These are phyloP conservation scores for Ricinus communis DNA, from an alignment of 345 rosid genomes.

Conservation along the genomic window DNA sequence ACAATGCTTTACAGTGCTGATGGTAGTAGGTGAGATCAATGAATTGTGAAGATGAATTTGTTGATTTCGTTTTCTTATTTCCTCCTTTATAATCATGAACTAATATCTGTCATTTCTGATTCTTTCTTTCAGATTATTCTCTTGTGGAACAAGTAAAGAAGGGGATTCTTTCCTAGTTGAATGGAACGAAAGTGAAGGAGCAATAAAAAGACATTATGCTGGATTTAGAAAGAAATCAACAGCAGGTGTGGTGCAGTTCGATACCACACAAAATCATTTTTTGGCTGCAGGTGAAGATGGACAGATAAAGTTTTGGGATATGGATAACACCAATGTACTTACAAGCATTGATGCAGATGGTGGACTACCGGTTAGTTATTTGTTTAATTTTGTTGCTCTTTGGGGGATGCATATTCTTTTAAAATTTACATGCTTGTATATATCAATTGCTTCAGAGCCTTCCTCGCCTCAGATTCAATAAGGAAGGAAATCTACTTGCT, in stretches of 20 bases:
- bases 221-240: constrained; percentile 66
- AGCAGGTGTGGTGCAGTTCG: constrained; percentile 69
- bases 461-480: constrained; percentile 80
- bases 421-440: constrained; percentile 8
- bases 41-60: neutral
- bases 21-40: constrained; percentile 60
- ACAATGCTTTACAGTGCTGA: constrained; percentile 86
- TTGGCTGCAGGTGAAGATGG: constrained; percentile 87
- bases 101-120: constrained; percentile 12
- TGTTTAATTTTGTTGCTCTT: constrained; percentile 17
- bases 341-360: constrained; percentile 74
- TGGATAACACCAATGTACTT: constrained; percentile 61
- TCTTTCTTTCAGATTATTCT: constrained; percentile 60
- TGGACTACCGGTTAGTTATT: constrained; percentile 77
- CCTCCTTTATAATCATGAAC: no score
- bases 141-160: constrained; percentile 91
- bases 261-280: constrained; percentile 80
- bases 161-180: constrained; percentile 83
- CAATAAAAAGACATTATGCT: constrained; percentile 65
- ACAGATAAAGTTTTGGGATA: constrained; percentile 92
- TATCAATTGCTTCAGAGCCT: constrained; percentile 46
- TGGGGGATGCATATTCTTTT: constrained; percentile 1
- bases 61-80: neutral
- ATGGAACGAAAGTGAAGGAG: constrained; percentile 95
- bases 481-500: constrained; percentile 88